Conservation (phyloP, 257 asterid genomes). For the Forsythia viridissima region DNA sequence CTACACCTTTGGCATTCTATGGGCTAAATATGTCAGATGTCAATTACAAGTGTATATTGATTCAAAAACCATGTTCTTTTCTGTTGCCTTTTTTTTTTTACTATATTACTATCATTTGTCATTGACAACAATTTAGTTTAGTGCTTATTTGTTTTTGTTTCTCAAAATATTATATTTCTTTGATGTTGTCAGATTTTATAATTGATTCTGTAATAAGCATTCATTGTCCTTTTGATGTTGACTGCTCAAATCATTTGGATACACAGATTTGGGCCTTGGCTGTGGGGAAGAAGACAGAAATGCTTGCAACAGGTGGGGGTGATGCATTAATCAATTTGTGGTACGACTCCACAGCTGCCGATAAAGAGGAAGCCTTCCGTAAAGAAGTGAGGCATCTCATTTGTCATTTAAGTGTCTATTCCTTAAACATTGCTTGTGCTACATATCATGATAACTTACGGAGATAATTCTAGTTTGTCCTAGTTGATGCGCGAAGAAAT, state of each 20-base stretch:
- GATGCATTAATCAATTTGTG: slow-evolving; percentile 94
- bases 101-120: not conserved
- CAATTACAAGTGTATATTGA: not conserved
- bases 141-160: not conserved
- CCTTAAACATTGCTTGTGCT: not conserved
- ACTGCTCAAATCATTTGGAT: slow-evolving; percentile 22
- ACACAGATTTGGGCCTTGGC: slow-evolving; percentile 95
- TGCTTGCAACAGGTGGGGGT: slow-evolving; percentile 95
- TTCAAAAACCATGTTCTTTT: not conserved
- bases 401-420: slow-evolving; percentile 10
- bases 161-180: not conserved
- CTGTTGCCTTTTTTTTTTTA: not conserved
- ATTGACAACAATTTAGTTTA: not conserved
- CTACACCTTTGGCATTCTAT: not conserved
- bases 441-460: not conserved
- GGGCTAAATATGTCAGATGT: not conserved
- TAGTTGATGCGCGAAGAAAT: not conserved
- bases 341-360: slow-evolving; percentile 93
- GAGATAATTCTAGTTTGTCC: not conserved
- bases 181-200: not conserved
- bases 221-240: not conserved
- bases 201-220: slow-evolving; percentile 2
- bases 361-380: slow-evolving; percentile 85
- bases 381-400: slow-evolving; percentile 68
- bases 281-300: slow-evolving; percentile 84